phyloP scores from a whole-genome alignment of 2,329 filamentous ascomycete species.

The Ustulina deusta region DNA sequence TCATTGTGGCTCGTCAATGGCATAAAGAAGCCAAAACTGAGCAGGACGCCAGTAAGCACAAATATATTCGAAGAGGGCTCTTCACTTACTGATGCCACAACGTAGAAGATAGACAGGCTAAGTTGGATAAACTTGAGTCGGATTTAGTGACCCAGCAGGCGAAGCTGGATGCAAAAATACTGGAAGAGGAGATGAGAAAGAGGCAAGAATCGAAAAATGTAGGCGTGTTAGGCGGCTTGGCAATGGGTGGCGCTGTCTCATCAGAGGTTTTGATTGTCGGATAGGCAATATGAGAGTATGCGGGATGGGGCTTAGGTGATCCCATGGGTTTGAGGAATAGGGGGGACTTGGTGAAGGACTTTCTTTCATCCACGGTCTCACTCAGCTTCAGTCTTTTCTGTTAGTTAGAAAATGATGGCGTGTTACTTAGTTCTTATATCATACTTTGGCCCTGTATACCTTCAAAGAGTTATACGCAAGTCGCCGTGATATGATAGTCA shows the following conservation, averaged over 20 bases:
- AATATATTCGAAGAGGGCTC: not conserved
- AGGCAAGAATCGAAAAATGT: constrained; percentile 1
- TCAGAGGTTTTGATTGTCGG: not conserved
- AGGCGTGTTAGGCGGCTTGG: not conserved
- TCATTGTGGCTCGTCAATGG: constrained; percentile 39
- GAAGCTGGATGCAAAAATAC: constrained; percentile 21
- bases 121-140: constrained; percentile 30
- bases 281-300: not conserved
- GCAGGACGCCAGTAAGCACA: constrained; percentile 28
- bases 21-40: constrained; percentile 34
- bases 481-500: not conserved
- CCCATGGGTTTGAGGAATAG: not conserved
- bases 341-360: constrained; percentile 4
- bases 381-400: constrained; percentile 16
- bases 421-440: constrained; percentile 8
- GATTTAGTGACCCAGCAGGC: constrained; percentile 32
- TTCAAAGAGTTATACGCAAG: not conserved
- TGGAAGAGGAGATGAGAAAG: constrained; percentile 10
- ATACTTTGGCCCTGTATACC: constrained; percentile 4
- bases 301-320: not conserved
- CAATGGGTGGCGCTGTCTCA: not conserved
- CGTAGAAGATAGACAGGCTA: constrained; percentile 28
- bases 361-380: constrained; percentile 15
- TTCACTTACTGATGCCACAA: constrained; percentile 19
- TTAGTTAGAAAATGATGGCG: constrained; percentile 1